Evolutionary conservation across 768 basidiomycete species (phyloP).

Genomic region (Leccinum obscurum): DNA sequence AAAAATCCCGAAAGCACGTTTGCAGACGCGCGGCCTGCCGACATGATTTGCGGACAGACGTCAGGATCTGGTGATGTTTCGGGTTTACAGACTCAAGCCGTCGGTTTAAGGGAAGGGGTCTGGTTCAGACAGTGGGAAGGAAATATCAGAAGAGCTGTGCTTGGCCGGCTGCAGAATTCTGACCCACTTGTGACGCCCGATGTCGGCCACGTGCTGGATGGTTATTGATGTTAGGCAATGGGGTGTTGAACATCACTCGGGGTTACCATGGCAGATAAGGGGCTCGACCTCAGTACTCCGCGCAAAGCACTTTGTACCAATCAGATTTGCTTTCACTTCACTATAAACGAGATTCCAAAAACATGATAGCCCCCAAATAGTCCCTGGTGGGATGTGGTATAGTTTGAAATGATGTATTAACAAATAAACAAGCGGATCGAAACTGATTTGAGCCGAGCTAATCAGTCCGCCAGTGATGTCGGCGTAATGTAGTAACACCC

Average conservation of each 20-base stretch:
- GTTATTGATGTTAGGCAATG: no score
- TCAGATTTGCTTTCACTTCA: no score
- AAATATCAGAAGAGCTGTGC: conserved; percentile 61
- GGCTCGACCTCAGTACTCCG: no score
- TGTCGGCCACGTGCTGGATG: conserved; percentile 26
- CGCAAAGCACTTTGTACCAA: no score
- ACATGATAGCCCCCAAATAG: no score
- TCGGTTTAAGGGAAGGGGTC: conserved; percentile 64
- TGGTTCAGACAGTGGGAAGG: conserved; percentile 82
- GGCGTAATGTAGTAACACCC: neutral
- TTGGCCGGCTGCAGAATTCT: conserved; percentile 37
- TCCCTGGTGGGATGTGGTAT: conserved; percentile 6
- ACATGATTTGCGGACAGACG: conserved; percentile 1
- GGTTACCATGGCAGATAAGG: no score
- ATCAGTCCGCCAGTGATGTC: neutral
- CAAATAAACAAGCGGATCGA: conserved; percentile 21
- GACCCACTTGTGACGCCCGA: conserved; percentile 37
- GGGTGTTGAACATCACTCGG: no score
- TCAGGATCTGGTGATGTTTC: conserved; percentile 32
- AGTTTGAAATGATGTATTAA: conserved; percentile 14
- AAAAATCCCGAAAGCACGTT: conserved; percentile 8
- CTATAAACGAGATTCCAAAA: no score
- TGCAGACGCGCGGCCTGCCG: neutral
- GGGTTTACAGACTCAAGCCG: no score
- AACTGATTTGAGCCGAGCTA: neutral